These are phyloP conservation scores for Calonectria naviculata DNA, from an alignment of 2,329 filamentous ascomycete species.

Conservation along the genomic window DNA sequence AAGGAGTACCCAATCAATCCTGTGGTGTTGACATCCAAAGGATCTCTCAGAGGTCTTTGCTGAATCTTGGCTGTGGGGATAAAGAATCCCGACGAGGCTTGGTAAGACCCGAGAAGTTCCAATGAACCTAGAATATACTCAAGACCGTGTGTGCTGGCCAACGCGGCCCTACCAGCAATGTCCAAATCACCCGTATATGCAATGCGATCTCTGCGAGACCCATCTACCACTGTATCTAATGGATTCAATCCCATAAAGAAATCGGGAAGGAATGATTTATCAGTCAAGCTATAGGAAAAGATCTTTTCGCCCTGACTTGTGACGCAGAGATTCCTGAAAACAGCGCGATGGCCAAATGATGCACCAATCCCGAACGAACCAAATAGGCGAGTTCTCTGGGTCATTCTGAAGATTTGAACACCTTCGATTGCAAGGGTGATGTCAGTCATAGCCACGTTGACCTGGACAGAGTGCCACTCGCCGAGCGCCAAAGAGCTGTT, in stretches of 20 bases:
- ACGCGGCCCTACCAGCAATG: constrained; percentile 36
- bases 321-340: background rate
- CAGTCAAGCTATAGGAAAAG: constrained; percentile 21
- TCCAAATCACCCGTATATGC: constrained; percentile 47
- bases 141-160: constrained; percentile 42
- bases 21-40: constrained; percentile 39
- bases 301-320: background rate
- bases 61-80: constrained; percentile 42
- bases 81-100: background rate
- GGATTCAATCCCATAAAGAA: constrained; percentile 50
- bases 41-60: constrained; percentile 20
- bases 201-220: constrained; percentile 47
- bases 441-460: background rate
- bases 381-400: background rate
- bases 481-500: background rate
- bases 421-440: background rate
- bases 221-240: constrained; percentile 45
- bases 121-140: constrained; percentile 41
- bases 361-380: constrained; percentile 13
- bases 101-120: constrained; percentile 42
- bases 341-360: constrained; percentile 1
- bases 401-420: background rate
- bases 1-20: constrained; percentile 48
- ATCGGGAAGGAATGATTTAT: constrained; percentile 42
- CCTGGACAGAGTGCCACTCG: background rate